Percentiles rank a stretch among this genome's conserved stretches.
These are phyloP conservation scores for Knoxia roxburghii DNA, from an alignment of 257 asterid genomes.

Conservation along the genomic window DNA sequence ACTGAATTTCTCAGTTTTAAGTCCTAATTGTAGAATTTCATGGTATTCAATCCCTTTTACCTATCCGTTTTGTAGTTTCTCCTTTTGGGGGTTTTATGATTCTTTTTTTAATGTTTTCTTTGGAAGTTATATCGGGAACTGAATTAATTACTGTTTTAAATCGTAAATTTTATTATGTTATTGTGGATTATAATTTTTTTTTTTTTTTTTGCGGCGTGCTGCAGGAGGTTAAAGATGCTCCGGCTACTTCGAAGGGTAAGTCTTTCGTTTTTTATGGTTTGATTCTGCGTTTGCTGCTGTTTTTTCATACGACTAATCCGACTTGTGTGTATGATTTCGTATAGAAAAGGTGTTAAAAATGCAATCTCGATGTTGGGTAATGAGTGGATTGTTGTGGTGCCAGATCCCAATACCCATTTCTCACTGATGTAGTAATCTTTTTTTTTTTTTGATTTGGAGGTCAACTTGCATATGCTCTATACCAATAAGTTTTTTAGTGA, in stretches of 20 bases:
- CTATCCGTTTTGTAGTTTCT: not conserved
- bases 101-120: not conserved
- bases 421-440: not conserved
- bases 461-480: too few relatives aligned
- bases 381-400: not conserved
- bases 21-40: not conserved
- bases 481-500: too few relatives aligned
- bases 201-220: not conserved
- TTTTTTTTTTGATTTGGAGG: not conserved
- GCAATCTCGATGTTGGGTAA: not conserved
- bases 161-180: not conserved
- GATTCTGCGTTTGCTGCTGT: not conserved
- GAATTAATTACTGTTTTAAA: not conserved
- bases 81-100: not conserved
- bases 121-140: not conserved
- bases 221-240: conserved; percentile 20
- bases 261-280: not conserved
- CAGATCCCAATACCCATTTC: not conserved
- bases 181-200: not conserved
- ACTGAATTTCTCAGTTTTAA: not conserved
- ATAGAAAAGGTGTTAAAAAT: not conserved
- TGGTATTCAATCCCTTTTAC: not conserved
- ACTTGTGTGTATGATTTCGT: not conserved
- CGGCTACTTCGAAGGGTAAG: conserved; percentile 6
- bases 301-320: not conserved